Evolutionary conservation across 2,329 filamentous ascomycete genomes (phyloP), one percentile per base, ranked within the genome.

Genomic region (Calonectria pteridis): DNA sequence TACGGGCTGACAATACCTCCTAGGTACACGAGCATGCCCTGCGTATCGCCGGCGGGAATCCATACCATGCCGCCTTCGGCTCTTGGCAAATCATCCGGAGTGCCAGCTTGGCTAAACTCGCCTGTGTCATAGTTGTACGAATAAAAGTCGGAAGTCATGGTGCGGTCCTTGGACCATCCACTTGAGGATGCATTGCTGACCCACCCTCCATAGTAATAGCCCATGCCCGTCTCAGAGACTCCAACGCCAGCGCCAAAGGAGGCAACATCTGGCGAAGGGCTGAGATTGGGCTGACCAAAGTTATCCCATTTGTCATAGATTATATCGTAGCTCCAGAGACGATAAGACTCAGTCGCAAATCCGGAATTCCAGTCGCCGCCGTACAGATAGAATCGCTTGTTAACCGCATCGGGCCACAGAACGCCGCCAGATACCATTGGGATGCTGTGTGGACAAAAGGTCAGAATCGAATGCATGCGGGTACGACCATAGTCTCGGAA

Each of bases 161-260:
- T 68, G 31, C 64, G 70, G 13, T 26, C 18, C 29, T 53, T 28
- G 26, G 70, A 33, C 70, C 70, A 72, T 18, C 53, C 64, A 18
- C 53, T 68, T 1, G 86, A 84, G 0, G 89, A 89, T 43, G 81
- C 79, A 75, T 89, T 89, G 76, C 87, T 91, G 55, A 89, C 82
- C 87, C 88, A 93, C 51, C 91, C 91, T 46, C 91, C 91, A 73
- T 90, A 88, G 79, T 92, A 91, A 78, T 89, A 93, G 1, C 88
- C 90, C 65, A 88, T 83, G 6, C 89, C 91, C 2, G 86, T 84
- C 43, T 87, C 84, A 3, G 90, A 86, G 10, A 91, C 85, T 1
- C 88, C 86, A 20, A 88, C 86, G 16, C 89, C 88, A 10, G 89
- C 90, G 9, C 91, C 91, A 70, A 87, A 91, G 2, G 89, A 86